phyloP scores from a whole-genome alignment of 257 asterid genomes.

The Salvia splendens region DNA sequence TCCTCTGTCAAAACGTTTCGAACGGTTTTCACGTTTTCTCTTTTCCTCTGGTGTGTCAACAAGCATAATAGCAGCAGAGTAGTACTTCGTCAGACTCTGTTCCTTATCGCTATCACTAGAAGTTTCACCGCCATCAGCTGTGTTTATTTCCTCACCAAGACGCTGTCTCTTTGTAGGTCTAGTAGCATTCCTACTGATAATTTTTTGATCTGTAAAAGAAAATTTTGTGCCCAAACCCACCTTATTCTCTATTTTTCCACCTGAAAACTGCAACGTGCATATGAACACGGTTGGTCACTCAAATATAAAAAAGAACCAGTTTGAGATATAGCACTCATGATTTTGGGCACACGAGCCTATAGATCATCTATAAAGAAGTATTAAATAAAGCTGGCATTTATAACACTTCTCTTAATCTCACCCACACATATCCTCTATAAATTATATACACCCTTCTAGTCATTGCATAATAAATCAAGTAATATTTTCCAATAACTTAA shows the following conservation, averaged over 20 bases:
- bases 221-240: constrained; percentile 49
- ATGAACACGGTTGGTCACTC: constrained; percentile 29
- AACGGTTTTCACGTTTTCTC: constrained; percentile 85
- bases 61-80: constrained; percentile 68
- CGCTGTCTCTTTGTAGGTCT: constrained; percentile 91
- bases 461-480: constrained; percentile 1
- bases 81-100: constrained; percentile 65
- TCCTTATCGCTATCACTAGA: constrained; percentile 95
- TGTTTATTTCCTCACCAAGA: constrained; percentile 53
- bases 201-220: constrained; percentile 58
- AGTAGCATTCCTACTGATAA: constrained; percentile 39
- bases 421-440: no score
- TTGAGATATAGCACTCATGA: constrained; percentile 14
- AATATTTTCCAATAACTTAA: background rate
- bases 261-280: constrained; percentile 55
- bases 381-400: background rate
- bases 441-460: background rate
- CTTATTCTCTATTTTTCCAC: constrained; percentile 65
- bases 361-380: background rate
- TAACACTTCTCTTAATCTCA: no score
- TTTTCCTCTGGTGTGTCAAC: constrained; percentile 87
- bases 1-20: constrained; percentile 90
- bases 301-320: constrained; percentile 9
- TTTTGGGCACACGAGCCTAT: background rate
- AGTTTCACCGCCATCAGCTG: constrained; percentile 53